Conservation (phyloP, 2,329 filamentous ascomycete species). For the Trichoderma guizhouense region DNA sequence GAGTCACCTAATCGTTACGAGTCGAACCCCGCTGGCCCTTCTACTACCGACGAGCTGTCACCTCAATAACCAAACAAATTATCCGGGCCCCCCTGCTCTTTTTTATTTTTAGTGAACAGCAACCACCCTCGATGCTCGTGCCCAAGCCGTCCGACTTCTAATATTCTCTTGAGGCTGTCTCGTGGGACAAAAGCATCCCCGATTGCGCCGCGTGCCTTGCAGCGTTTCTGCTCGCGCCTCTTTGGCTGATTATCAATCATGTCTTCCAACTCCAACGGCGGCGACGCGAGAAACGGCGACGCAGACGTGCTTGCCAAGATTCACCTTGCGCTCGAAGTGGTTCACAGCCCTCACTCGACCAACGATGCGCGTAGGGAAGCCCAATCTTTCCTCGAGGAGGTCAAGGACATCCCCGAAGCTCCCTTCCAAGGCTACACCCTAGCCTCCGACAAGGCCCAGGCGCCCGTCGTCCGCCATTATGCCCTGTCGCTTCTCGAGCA, state of each 20-base stretch:
- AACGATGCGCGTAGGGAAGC: slow-evolving; percentile 82
- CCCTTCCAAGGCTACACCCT: slow-evolving; percentile 82
- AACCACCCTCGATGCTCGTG: slow-evolving; percentile 15
- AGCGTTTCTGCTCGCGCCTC: background rate
- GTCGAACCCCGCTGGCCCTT: slow-evolving; percentile 8
- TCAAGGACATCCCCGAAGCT: slow-evolving; percentile 76
- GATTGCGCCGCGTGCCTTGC: slow-evolving; percentile 16
- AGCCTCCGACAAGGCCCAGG: slow-evolving; percentile 70
- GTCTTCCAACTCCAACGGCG: slow-evolving; percentile 40
- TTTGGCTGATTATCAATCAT: slow-evolving; percentile 25
- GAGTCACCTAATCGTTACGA: slow-evolving; percentile 2
- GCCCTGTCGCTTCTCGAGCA: slow-evolving; percentile 89
- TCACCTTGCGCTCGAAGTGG: slow-evolving; percentile 78
- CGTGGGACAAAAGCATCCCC: slow-evolving; percentile 14
- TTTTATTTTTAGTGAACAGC: slow-evolving; percentile 9
- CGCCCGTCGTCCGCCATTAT: slow-evolving; percentile 85
- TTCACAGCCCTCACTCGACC: slow-evolving; percentile 76
- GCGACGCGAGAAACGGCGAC: slow-evolving; percentile 36
- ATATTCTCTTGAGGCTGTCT: slow-evolving; percentile 7
- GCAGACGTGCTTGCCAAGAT: slow-evolving; percentile 62
- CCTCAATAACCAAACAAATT: slow-evolving; percentile 5
- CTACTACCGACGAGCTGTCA: slow-evolving; percentile 4
- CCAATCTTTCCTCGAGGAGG: slow-evolving; percentile 77
- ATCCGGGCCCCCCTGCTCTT: slow-evolving; percentile 12
- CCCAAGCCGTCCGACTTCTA: slow-evolving; percentile 1